Percentiles rank a stretch among this genome's conserved stretches.
Evolutionary conservation across 192 early-diverging fungal genomes (phyloP).

Genomic region (Linnemannia elongata): DNA sequence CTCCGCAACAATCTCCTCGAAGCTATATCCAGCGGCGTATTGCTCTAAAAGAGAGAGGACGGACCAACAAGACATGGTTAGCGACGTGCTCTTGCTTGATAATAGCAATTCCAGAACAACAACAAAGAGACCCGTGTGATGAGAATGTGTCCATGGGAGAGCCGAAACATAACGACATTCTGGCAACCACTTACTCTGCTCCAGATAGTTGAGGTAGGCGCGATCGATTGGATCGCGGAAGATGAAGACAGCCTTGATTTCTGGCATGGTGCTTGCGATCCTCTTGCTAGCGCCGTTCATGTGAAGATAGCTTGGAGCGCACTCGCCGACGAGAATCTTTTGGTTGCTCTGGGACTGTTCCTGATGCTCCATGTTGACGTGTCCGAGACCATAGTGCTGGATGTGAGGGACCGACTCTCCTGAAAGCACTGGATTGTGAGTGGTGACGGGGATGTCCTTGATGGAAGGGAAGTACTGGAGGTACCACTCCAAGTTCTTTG

Average conservation of each 20-base stretch:
- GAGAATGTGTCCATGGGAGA: neutral
- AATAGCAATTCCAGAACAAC: neutral
- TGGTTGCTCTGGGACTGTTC: conserved; percentile 29
- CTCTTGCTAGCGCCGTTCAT: conserved; percentile 57
- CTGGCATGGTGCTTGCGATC: conserved; percentile 61
- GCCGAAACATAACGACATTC: neutral
- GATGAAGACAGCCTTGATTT: conserved; percentile 65
- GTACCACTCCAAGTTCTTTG: conserved; percentile 56
- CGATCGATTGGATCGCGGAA: conserved; percentile 66
- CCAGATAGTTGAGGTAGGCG: conserved; percentile 65
- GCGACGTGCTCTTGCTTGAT: neutral
- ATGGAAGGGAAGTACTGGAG: conserved; percentile 56
- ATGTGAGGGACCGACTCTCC: conserved; percentile 55
- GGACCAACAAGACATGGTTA: neutral
- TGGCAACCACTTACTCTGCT: conserved; percentile 37
- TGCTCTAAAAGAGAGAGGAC: conserved; percentile 31
- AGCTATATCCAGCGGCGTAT: conserved; percentile 57
- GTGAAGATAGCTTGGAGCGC: conserved; percentile 52
- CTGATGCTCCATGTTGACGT: conserved; percentile 52
- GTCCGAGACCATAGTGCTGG: conserved; percentile 52
- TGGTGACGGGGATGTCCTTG: conserved; percentile 48
- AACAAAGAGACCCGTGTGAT: neutral
- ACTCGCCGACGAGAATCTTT: conserved; percentile 54
- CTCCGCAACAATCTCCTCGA: conserved; percentile 54
- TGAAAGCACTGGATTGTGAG: conserved; percentile 46